Evolutionary conservation across 1,284 basidiomycete genomes (phyloP), one percentile per base, ranked within the genome.

Genomic region (Mrakiaceae sp.): DNA sequence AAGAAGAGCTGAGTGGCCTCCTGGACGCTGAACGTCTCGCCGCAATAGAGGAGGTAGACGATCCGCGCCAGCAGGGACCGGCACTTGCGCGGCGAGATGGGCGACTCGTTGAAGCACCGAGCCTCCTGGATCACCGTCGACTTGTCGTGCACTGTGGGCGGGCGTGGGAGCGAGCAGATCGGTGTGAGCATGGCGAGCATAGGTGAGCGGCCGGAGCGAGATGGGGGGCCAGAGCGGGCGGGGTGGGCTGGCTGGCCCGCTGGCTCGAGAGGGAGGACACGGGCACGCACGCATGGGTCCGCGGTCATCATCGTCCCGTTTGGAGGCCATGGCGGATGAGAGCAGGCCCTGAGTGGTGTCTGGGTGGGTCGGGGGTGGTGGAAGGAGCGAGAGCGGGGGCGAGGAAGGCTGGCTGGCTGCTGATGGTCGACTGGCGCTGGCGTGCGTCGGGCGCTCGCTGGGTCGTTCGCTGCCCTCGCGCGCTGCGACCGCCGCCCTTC

Each of bases 1-100:
- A 99, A 99, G 85, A 99, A 98, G 70, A 98, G 79, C 7, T 87
- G 92, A 27, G 96, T 98, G 3, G 96, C 94, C 78, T 98, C 96
- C 77, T 98, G 94, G 3, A 90, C 89, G 52, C 84, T 86, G 78
- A 98, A 95, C 1, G 85, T 91, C 80, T 98, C 95, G 68, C 96
- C 96, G 69, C 91, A 86, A 78, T 98, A 98, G 66, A 98, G 82
- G 65, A 99, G 82, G 78, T 98, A 97, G 63, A 98, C 88, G 73
- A 98, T 92, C 74, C 96, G 86, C 58, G 95, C 98, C 71, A 99
- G 84, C 66, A 99, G 83, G 56, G 94, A 89, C 73, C 95, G 86
- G 79, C 95, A 99, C 81, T 95, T 96, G 72, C 95, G 84, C 27
- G 91, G 91, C 73, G 89, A 93, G 78, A 99, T 94, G 70, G 95